A percentile compares a stretch with the other conserved stretches of the same genome.
phyloP scores from a whole-genome alignment of 2,329 filamentous ascomycete genomes.

The Talaromyces atroroseus region DNA sequence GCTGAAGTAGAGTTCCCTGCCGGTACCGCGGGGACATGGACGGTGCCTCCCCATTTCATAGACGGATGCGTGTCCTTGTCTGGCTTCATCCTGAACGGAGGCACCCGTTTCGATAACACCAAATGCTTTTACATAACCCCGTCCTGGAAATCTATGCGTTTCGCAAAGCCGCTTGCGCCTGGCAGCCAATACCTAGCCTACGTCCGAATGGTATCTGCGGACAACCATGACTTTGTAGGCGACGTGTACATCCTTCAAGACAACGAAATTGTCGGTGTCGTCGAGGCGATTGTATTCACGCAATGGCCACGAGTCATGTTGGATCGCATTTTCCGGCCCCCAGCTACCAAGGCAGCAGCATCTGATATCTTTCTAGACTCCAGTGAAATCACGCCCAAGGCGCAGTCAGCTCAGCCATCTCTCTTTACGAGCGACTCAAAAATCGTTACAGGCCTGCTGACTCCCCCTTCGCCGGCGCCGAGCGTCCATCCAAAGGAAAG shows the following conservation, averaged over 20 bases:
- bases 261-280: conserved; percentile 13
- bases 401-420: neutral
- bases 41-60: conserved; percentile 26
- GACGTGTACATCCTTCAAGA: conserved; percentile 21
- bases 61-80: conserved; percentile 30
- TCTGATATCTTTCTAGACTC: no score
- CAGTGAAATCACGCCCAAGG: neutral
- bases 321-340: neutral
- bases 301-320: conserved; percentile 13
- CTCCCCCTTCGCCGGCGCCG: neutral
- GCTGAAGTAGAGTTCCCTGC: neutral
- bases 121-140: conserved; percentile 31
- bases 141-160: conserved; percentile 28
- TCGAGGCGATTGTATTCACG: conserved; percentile 9
- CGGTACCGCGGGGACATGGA: neutral
- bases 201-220: conserved; percentile 26
- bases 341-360: neutral
- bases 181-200: conserved; percentile 23
- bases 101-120: conserved; percentile 19
- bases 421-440: neutral
- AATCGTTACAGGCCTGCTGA: neutral
- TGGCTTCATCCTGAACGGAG: conserved; percentile 35
- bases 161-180: conserved; percentile 17
- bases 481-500: neutral
- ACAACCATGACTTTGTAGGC: conserved; percentile 19